Base-by-base conservation (phyloP, 1,284 basidiomycete genomes). In the Ustilago sp. region DNA sequence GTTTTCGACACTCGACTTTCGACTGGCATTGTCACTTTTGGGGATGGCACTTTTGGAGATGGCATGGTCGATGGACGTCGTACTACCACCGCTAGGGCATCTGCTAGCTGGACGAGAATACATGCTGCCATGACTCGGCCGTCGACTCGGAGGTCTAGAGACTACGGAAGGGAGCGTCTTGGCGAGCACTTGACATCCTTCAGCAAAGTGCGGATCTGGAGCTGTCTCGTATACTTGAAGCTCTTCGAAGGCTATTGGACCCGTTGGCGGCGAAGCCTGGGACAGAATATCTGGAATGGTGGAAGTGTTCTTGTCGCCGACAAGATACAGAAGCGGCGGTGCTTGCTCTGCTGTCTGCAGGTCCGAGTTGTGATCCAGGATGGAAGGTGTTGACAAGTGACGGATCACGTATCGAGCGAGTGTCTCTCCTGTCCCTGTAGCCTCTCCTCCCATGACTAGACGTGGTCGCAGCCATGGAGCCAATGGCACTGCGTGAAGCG, bases 211-310 rank as follows among this genome's bases (percentile, higher is more conserved):
- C 1, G 73, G 56, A 59, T 83, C 77, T 4, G 72, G 68, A 15
- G 69, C 56, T 6, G 83, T 84, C 56, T 77, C 77, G 68, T 85
- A 85, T 19, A 85, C 83, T 15, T 75, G 70, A 12, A 82, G 64
- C 45, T 75, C 68, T 48, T 84, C 77, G 9, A 76, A 59, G 1
- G 70, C 73, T 35, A 82, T 65, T 5, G 74, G 77, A 3, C 74
- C 78, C 1, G 45, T 54, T 4, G 71, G 68, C 5, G 68, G 66
- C 8, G 56, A 34, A 1, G 68, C 64, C 36, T 65, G 59, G 7
- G 65, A 64, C 4, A 85, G 72, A 43, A 79, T 68, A 31, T 81
- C 71, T 17, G 72, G 75, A 8, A 85, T 68, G 7, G 74, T 74
- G 23, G 74, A 63, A 1, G 75, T 71, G 45, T 78, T 77, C 70